phyloP scores from a whole-genome alignment of 1,284 basidiomycete genomes.

The Leccinum solheimii region DNA sequence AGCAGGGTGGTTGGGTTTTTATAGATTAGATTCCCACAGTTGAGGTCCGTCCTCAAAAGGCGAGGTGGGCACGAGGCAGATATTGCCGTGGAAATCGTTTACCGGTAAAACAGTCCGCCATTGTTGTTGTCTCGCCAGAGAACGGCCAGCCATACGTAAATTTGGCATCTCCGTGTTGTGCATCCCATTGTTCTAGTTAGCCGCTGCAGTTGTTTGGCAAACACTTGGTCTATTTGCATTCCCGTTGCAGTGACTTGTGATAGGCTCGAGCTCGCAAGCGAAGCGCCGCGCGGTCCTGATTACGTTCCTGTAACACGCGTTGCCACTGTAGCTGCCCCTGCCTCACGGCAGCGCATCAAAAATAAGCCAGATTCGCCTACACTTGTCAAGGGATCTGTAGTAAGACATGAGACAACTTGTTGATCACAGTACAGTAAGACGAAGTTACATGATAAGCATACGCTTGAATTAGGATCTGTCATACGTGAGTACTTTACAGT shows the following conservation, averaged over 20 bases:
- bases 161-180: background rate
- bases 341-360: slow-evolving; percentile 12
- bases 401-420: slow-evolving; percentile 4
- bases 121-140: slow-evolving; percentile 19
- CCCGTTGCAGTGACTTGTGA: background rate
- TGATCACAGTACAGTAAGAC: slow-evolving; percentile 4
- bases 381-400: slow-evolving; percentile 12
- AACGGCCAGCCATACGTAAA: slow-evolving; percentile 16
- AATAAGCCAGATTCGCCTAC: slow-evolving; percentile 18
- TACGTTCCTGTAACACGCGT: slow-evolving; percentile 10
- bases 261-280: slow-evolving; percentile 3
- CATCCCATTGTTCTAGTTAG: slow-evolving; percentile 1
- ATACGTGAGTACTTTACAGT: background rate
- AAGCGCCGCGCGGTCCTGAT: slow-evolving; percentile 2
- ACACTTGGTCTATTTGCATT: slow-evolving; percentile 3
- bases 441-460: background rate
- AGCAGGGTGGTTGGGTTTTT: slow-evolving; percentile 38
- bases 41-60: slow-evolving; percentile 29
- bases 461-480: slow-evolving; percentile 1
- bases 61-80: slow-evolving; percentile 50
- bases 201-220: slow-evolving; percentile 4
- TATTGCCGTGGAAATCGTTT: slow-evolving; percentile 23
- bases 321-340: background rate
- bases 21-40: slow-evolving; percentile 45
- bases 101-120: slow-evolving; percentile 3